phyloP scores from a whole-genome alignment of 1,139 yeast genomes.

The Geotrichum citri-aurantii region DNA sequence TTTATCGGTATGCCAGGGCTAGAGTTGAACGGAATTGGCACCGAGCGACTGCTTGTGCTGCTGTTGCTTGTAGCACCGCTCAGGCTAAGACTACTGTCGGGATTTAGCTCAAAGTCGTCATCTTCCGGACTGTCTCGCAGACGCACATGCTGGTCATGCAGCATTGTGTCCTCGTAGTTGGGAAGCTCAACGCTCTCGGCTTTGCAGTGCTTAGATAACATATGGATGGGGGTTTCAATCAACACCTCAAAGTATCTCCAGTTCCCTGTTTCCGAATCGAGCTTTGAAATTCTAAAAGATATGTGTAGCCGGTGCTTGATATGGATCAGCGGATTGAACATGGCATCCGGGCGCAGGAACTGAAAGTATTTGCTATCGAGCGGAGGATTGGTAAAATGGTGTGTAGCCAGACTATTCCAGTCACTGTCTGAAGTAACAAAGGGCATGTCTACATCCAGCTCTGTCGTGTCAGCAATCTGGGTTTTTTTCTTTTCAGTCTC shows the following conservation, averaged over 20 bases:
- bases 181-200: constrained; percentile 68
- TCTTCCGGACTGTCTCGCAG: background rate
- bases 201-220: constrained; percentile 67
- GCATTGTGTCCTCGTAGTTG: constrained; percentile 44
- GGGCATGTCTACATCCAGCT: constrained; percentile 19
- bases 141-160: background rate
- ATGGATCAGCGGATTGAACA: constrained; percentile 62
- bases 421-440: constrained; percentile 23
- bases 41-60: background rate
- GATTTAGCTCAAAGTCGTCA: background rate
- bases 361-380: constrained; percentile 16
- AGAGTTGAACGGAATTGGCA: background rate
- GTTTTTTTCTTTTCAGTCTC: background rate
- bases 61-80: background rate
- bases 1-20: background rate
- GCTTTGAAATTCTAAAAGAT: constrained; percentile 68
- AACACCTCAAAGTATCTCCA: constrained; percentile 85
- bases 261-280: constrained; percentile 48
- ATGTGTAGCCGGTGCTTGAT: constrained; percentile 74
- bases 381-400: constrained; percentile 20
- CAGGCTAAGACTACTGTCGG: background rate
- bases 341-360: constrained; percentile 56
- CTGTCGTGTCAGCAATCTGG: constrained; percentile 6
- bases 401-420: constrained; percentile 23
- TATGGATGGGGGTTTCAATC: constrained; percentile 76